phyloP scores from a whole-genome alignment of 2,329 filamentous ascomycete genomes.

The Claviceps sorghi region DNA sequence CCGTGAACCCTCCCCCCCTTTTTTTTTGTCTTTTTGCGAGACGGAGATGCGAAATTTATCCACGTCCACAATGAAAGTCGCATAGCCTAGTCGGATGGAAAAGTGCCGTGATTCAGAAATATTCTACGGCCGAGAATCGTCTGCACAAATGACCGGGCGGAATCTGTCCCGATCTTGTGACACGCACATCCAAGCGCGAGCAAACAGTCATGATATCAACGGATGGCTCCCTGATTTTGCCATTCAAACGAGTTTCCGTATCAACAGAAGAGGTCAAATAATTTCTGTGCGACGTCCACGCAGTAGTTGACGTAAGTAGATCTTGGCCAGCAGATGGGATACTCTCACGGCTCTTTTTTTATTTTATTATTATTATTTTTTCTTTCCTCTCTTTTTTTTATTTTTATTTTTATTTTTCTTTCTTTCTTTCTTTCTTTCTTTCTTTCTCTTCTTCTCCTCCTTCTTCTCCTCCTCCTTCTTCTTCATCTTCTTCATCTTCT shows the following conservation, averaged over 20 bases:
- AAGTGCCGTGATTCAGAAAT: background rate
- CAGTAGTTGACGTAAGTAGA: background rate
- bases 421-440: background rate
- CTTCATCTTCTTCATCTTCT: too few relatives aligned
- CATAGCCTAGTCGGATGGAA: background rate
- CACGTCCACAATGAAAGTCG: background rate
- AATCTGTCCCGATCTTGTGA: background rate
- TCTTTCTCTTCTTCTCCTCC: too few relatives aligned
- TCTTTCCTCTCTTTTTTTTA: too few relatives aligned
- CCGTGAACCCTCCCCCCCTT: background rate
- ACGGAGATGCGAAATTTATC: background rate
- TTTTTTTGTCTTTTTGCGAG: background rate
- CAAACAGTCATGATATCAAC: conserved; percentile 1
- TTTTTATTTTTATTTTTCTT: too few relatives aligned
- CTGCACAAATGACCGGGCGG: background rate
- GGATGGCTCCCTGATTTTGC: background rate
- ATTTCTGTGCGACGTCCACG: background rate
- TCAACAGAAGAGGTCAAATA: background rate
- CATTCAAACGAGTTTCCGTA: background rate
- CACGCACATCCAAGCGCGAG: background rate
- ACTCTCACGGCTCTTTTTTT: too few relatives aligned
- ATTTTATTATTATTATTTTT: too few relatives aligned
- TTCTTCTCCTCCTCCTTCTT: too few relatives aligned
- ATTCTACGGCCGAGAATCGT: background rate
- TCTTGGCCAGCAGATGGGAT: background rate